A percentile compares a stretch with the other conserved stretches of the same genome.
Conservation (phyloP, 306 rosid genomes). For the Notholithocarpus densiflorus region DNA sequence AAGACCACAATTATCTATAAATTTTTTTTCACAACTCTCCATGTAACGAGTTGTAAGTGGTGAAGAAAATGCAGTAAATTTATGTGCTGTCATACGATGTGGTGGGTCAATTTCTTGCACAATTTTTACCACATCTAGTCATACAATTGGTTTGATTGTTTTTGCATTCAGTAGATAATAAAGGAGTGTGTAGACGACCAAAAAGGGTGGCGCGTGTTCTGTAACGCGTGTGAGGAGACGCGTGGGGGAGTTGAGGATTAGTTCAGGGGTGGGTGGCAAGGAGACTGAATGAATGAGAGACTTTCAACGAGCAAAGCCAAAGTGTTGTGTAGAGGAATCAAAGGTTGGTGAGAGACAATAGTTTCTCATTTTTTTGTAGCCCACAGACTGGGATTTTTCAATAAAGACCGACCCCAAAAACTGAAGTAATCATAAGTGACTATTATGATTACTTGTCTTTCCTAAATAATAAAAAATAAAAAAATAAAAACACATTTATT, state of each 20-base stretch:
- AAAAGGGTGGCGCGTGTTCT: neutral
- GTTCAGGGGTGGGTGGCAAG: slow-evolving; percentile 1
- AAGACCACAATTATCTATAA: too few relatives aligned
- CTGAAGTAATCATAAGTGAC: too few relatives aligned
- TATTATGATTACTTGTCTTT: too few relatives aligned
- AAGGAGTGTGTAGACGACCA: neutral
- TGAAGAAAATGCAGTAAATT: accelerated
- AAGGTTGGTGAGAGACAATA: slow-evolving; percentile 37
- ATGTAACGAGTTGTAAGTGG: accelerated
- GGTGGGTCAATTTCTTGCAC: too few relatives aligned
- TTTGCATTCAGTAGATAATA: too few relatives aligned
- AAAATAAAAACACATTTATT: too few relatives aligned
- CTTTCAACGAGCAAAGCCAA: neutral
- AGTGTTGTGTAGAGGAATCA: slow-evolving; percentile 15
- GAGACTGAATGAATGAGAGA: neutral
- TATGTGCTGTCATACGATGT: accelerated
- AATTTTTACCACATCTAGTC: too few relatives aligned
- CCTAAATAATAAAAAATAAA: too few relatives aligned
- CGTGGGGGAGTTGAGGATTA: neutral
- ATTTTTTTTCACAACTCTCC: accelerated
- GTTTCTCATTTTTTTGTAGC: slow-evolving; percentile 1
- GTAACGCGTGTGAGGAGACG: neutral
- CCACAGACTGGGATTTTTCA: too few relatives aligned
- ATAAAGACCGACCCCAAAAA: too few relatives aligned
- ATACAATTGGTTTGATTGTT: too few relatives aligned